Conservation (phyloP, 2,329 filamentous ascomycete genomes). For the Cytospora chrysosperma region DNA sequence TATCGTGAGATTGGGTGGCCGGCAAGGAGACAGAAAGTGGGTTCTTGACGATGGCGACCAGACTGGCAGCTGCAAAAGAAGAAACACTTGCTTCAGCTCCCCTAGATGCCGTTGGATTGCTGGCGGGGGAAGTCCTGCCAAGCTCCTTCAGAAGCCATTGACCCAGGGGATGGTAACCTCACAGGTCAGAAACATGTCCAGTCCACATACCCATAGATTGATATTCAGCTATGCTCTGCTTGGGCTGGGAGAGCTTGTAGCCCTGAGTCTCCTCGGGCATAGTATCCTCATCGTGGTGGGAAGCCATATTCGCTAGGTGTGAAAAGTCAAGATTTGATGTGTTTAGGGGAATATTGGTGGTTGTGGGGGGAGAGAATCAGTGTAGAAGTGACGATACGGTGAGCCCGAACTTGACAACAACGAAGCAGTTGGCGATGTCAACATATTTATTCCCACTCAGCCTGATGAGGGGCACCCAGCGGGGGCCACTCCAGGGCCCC, state of each 20-base stretch:
- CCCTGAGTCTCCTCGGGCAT: slow-evolving; percentile 86
- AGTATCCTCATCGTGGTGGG: slow-evolving; percentile 75
- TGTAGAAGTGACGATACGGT: slow-evolving; percentile 18
- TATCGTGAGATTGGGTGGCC: background rate
- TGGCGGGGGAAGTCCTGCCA: background rate
- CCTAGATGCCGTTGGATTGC: background rate
- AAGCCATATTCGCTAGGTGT: slow-evolving; percentile 56
- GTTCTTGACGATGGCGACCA: background rate
- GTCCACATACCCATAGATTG: slow-evolving; percentile 77
- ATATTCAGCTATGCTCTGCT: slow-evolving; percentile 96
- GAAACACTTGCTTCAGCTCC: background rate
- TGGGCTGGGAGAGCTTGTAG: slow-evolving; percentile 94
- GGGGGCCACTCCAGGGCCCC: slow-evolving; percentile 6
- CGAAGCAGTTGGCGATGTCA: slow-evolving; percentile 20
- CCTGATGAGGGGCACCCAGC: slow-evolving; percentile 22
- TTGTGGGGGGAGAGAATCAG: background rate
- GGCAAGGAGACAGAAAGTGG: background rate
- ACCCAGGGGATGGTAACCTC: background rate
- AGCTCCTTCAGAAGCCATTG: background rate
- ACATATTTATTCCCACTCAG: slow-evolving; percentile 24
- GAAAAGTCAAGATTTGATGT: background rate
- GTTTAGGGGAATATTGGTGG: background rate
- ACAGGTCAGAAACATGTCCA: slow-evolving; percentile 27
- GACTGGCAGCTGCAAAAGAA: background rate
- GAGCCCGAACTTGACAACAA: slow-evolving; percentile 17